Evolutionary conservation across 2,329 filamentous ascomycete species (phyloP), one percentile per base, ranked within the genome.

Genomic region (Paecilomyces fulvus): DNA sequence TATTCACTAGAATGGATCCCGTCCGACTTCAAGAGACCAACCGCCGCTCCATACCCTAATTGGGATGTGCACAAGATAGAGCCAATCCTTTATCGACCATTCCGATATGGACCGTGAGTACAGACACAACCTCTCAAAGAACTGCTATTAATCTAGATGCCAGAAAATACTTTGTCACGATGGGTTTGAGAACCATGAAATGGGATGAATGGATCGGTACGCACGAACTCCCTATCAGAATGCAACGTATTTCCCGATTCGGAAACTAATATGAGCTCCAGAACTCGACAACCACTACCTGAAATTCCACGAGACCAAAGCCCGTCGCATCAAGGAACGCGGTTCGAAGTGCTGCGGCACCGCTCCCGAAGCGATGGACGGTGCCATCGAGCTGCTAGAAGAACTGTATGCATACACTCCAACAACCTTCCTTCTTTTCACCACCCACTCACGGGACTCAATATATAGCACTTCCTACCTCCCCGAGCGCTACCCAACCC

Each of bases 201-300:
- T 85, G 83, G 72, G 81, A 87, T 54, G 85, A 90, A 56, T 92
- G 89, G 89, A 90, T 92, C 65, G 75, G 73, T 75, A 57, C 55
- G 61, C 50, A 25, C 3, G 10, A 4, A 21, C 20, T 25, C 33
- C 33, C 10, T 31, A 46, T 28, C 2, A 12, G 5, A 55, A 55
- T 17, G 7, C 4, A 10, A 25, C 48, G 1, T 3, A 51, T 9
- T 17, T 37, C 28, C 49, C 11, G 21, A 53, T 51, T 49, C 52
- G 17, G 21, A 1, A 31, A 57, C 17, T 23, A 30, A 54, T 46
- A 52, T 54, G 6, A 11, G 48, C 49, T 7, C 25, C 56, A 80
- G 88, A 95, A 72, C 81, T 95, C 25, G 90, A 95, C 72, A 92
- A 88, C 66, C 81, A 92, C 51, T 95, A 83, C 68, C 79, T 84